A percentile compares a stretch with the other conserved stretches of the same genome.
Conservation (phyloP, 2,329 filamentous ascomycete species). For the Colletotrichum cereale region DNA sequence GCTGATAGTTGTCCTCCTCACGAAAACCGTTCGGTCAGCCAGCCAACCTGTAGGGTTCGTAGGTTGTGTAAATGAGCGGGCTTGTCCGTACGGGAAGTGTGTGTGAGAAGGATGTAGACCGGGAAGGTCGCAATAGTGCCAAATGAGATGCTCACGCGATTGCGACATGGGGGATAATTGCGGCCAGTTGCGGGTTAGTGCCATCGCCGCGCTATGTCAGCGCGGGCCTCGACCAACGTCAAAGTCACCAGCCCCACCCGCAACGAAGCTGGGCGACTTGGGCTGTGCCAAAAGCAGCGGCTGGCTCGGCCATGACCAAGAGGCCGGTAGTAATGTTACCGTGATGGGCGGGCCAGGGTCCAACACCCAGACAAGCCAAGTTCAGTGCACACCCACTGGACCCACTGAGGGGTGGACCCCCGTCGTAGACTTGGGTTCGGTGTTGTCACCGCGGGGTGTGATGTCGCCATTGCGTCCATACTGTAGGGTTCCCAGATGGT, state of each 20-base stretch:
- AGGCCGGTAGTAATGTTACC: constrained; percentile 28
- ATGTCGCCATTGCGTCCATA: constrained; percentile 27
- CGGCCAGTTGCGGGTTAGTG: constrained; percentile 15
- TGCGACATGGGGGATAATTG: constrained; percentile 22
- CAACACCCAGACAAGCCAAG: constrained; percentile 19
- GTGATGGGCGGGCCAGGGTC: constrained; percentile 6
- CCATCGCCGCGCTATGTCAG: constrained; percentile 17
- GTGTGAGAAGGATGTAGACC: not conserved
- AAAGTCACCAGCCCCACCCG: constrained; percentile 1
- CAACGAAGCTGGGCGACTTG: not conserved
- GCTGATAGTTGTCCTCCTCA: not conserved
- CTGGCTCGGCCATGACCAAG: constrained; percentile 5
- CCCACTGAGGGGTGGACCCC: constrained; percentile 13
- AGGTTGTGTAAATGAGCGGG: not conserved
- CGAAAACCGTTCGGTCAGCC: constrained; percentile 5
- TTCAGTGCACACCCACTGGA: not conserved
- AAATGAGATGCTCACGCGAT: constrained; percentile 13
- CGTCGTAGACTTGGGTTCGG: constrained; percentile 1
- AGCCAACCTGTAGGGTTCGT: constrained; percentile 17
- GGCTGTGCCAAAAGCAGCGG: constrained; percentile 15
- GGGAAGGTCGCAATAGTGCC: constrained; percentile 4
- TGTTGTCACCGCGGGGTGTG: constrained; percentile 31
- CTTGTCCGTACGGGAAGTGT: not conserved
- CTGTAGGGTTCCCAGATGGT: not conserved
- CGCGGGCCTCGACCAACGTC: not conserved